Evolutionary conservation across 2,329 filamentous ascomycete genomes (phyloP).

Genomic region (Ciborinia camelliae): DNA sequence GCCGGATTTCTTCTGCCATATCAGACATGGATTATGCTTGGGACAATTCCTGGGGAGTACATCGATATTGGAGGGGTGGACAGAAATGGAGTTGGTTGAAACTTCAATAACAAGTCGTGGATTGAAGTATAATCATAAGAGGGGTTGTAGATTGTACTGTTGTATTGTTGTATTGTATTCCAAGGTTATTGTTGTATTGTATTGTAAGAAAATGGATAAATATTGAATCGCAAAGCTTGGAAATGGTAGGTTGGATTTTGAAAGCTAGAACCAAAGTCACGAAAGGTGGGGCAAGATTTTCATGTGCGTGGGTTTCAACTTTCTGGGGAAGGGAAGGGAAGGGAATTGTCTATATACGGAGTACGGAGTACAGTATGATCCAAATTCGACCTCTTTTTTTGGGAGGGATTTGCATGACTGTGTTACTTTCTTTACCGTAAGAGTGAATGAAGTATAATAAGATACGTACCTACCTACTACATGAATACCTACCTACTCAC

Average conservation of each 20-base stretch:
- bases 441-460: background rate
- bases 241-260: slow-evolving; percentile 7
- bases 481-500: no score
- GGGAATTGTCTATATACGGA: background rate
- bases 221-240: slow-evolving; percentile 13
- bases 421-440: slow-evolving; percentile 4
- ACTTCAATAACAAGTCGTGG: slow-evolving; percentile 2
- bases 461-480: no score
- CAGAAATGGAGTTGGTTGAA: background rate
- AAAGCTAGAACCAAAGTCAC: slow-evolving; percentile 18
- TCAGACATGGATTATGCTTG: slow-evolving; percentile 35
- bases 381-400: background rate
- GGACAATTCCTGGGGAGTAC: slow-evolving; percentile 15
- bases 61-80: slow-evolving; percentile 13
- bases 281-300: slow-evolving; percentile 18
- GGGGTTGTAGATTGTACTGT: background rate
- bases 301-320: background rate
- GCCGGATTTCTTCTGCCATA: slow-evolving; percentile 35
- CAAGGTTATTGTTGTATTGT: no score
- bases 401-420: background rate
- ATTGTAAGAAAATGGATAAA: background rate
- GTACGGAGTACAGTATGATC: no score
- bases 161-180: background rate
- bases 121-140: slow-evolving; percentile 5
- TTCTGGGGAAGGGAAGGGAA: slow-evolving; percentile 16